A percentile compares a stretch with the other conserved stretches of the same genome.
phyloP scores from a whole-genome alignment of 2,329 filamentous ascomycete species.

The Rachicladosporium sp. region DNA sequence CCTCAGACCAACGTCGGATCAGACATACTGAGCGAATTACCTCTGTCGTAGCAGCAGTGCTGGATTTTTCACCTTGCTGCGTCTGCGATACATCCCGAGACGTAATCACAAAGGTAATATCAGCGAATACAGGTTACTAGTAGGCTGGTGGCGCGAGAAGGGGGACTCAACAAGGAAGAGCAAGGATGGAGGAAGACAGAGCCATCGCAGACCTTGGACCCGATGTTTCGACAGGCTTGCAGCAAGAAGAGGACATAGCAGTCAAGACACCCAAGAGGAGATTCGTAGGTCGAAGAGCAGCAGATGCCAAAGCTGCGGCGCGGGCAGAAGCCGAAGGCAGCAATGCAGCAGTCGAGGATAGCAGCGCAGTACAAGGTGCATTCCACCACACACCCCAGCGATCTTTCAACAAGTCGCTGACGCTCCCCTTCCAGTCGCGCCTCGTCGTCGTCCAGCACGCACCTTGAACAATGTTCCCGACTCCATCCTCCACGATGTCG shows the following conservation, averaged over 20 bases:
- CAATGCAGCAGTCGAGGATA: conserved; percentile 42
- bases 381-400: conserved; percentile 1
- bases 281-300: conserved; percentile 74
- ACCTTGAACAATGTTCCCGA: conserved; percentile 84
- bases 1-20: no score
- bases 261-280: conserved; percentile 73
- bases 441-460: conserved; percentile 59
- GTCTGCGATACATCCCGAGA: no score
- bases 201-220: conserved; percentile 58
- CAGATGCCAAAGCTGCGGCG: conserved; percentile 47
- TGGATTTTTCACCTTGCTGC: no score
- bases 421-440: conserved; percentile 43
- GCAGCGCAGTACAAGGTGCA: conserved; percentile 56
- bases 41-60: no score
- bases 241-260: conserved; percentile 34
- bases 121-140: no score
- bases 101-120: no score
- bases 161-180: no score
- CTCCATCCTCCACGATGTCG: conserved; percentile 72
- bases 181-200: conserved; percentile 62
- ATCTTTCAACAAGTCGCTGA: no score
- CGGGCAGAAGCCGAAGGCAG: conserved; percentile 28
- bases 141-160: no score
- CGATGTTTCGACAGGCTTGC: conserved; percentile 52
- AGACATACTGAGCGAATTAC: no score